Conservation (phyloP, 768 basidiomycete genomes). For the Leccinum aurantiacum region DNA sequence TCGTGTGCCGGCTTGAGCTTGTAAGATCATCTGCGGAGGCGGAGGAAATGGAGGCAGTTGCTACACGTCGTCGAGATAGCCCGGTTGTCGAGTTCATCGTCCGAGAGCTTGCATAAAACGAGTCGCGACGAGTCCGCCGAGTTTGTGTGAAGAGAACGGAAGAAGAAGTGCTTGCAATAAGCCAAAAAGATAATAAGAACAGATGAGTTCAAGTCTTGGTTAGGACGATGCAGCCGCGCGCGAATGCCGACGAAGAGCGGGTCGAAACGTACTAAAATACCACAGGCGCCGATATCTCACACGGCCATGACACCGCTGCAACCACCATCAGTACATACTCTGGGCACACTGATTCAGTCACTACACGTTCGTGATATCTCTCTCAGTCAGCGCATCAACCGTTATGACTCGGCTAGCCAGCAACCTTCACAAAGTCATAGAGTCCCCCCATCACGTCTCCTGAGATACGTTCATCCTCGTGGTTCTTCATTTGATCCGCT, state of each 20-base stretch:
- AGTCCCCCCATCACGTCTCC: slow-evolving; percentile 7
- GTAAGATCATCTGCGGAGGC: slow-evolving; percentile 39
- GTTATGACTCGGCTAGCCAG: background rate
- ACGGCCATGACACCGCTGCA: background rate
- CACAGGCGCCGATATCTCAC: background rate
- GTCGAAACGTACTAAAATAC: slow-evolving; percentile 7
- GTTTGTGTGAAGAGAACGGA: slow-evolving; percentile 5
- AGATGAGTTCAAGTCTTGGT: background rate
- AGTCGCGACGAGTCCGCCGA: background rate
- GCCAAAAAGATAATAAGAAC: background rate
- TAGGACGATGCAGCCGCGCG: slow-evolving; percentile 9
- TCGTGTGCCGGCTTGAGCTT: slow-evolving; percentile 28
- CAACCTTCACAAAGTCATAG: background rate
- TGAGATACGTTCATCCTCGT: slow-evolving; percentile 12
- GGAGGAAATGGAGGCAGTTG: slow-evolving; percentile 39
- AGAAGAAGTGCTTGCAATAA: slow-evolving; percentile 6
- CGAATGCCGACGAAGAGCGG: slow-evolving; percentile 7
- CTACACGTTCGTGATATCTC: background rate
- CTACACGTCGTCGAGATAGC: slow-evolving; percentile 59
- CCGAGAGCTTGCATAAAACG: slow-evolving; percentile 19
- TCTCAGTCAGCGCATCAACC: no score
- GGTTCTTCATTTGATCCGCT: slow-evolving; percentile 22
- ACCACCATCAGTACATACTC: background rate
- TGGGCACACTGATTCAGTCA: background rate
- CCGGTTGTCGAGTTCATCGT: slow-evolving; percentile 53